Conservation (phyloP, 805 yeast genomes). For the Barnettozyma sp. region DNA sequence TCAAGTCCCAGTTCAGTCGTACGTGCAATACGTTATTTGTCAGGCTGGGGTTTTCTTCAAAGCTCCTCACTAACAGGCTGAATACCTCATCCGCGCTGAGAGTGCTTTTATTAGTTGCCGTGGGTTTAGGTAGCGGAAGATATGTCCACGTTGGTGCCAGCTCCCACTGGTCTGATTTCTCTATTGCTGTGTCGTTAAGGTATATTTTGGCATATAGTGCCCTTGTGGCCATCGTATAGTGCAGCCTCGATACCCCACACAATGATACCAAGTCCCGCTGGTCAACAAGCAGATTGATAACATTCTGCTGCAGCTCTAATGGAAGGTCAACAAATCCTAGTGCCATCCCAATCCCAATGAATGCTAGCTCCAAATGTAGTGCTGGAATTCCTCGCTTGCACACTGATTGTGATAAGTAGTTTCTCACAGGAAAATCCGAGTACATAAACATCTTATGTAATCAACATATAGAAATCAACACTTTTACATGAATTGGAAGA, state of each 20-base stretch:
- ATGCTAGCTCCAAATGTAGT: too few species aligned
- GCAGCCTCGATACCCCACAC: constrained; percentile 24
- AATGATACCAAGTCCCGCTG: constrained; percentile 29
- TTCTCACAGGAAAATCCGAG: too few species aligned
- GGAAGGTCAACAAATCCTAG: constrained; percentile 13
- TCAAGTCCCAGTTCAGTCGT: constrained; percentile 38
- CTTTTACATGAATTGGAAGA: too few species aligned
- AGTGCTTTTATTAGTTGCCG: not conserved
- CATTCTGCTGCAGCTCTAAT: constrained; percentile 15
- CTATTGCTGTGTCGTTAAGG: constrained; percentile 36
- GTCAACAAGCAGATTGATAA: constrained; percentile 21
- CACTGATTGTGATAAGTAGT: too few species aligned
- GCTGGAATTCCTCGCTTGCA: too few species aligned
- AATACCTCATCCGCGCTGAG: constrained; percentile 26
- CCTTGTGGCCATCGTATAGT: constrained; percentile 27
- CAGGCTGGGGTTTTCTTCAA: constrained; percentile 18
- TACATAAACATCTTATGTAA: too few species aligned
- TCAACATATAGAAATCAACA: too few species aligned
- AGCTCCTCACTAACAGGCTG: constrained; percentile 22
- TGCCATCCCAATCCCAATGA: constrained; percentile 1
- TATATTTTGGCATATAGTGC: constrained; percentile 32
- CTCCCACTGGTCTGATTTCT: constrained; percentile 27
- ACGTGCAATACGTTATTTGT: constrained; percentile 31
- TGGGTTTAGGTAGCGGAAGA: constrained; percentile 14
- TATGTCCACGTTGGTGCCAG: constrained; percentile 37